A percentile compares a stretch with the other conserved stretches of the same genome.
phyloP scores from a whole-genome alignment of 495 filamentous ascomycete species.

The Podospora australis region DNA sequence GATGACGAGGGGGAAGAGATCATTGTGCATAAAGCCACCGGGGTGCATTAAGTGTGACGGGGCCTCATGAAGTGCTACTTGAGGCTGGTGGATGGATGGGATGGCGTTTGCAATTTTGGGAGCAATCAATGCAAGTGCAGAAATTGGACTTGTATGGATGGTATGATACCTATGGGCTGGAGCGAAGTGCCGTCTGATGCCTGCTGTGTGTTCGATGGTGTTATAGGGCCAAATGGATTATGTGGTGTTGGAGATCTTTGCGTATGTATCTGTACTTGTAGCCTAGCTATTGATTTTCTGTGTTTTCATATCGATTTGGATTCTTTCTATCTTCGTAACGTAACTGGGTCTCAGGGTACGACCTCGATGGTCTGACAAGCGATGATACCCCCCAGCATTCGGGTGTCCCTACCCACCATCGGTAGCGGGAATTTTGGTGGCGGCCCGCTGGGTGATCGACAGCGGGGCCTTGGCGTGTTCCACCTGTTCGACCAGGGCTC shows the following conservation, averaged over 20 bases:
- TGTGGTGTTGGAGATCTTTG: neutral
- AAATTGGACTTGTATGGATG: neutral
- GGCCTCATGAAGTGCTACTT: neutral
- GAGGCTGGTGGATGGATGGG: neutral
- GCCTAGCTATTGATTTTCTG: slow-evolving; percentile 8
- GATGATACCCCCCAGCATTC: neutral
- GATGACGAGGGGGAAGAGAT: slow-evolving; percentile 38
- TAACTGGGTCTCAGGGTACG: neutral
- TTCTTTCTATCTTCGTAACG: neutral
- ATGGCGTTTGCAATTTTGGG: neutral
- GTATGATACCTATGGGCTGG: neutral
- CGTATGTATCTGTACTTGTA: slow-evolving; percentile 16
- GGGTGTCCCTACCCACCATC: neutral
- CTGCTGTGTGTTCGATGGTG: no score
- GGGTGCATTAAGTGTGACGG: slow-evolving; percentile 8
- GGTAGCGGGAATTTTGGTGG: neutral
- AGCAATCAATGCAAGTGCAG: neutral
- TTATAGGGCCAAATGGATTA: no score
- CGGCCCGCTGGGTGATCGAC: neutral
- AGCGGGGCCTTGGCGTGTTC: neutral
- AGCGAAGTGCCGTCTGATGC: no score
- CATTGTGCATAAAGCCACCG: slow-evolving; percentile 13
- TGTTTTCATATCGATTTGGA: slow-evolving; percentile 6
- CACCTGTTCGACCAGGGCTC: no score
- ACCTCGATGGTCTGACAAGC: neutral